Percentiles rank a stretch among this genome's conserved stretches.
Conservation (phyloP, 1,284 basidiomycete species). For the Heterobasidion parviporum region DNA sequence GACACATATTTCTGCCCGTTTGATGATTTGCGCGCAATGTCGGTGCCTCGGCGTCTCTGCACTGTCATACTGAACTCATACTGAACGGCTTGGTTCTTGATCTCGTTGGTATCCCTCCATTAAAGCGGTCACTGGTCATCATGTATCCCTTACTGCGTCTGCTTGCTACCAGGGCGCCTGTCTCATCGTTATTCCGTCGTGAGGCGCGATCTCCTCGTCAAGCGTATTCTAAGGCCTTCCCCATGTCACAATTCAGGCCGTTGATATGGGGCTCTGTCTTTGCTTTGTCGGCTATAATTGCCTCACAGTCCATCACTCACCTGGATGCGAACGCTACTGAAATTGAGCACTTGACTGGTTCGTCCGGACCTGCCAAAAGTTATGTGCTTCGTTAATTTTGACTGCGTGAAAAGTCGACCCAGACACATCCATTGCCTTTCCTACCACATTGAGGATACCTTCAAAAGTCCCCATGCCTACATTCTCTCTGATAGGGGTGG, state of each 20-base stretch:
- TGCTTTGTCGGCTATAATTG: constrained; percentile 24
- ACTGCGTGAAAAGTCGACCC: constrained; percentile 43
- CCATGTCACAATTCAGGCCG: neutral
- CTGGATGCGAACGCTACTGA: constrained; percentile 26
- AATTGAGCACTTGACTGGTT: constrained; percentile 17
- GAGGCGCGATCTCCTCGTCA: too few relatives aligned
- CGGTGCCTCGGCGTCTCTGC: too few relatives aligned
- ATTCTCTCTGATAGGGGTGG: constrained; percentile 69
- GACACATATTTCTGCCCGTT: too few relatives aligned
- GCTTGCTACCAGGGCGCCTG: too few relatives aligned
- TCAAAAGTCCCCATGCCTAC: constrained; percentile 52
- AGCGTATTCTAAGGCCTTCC: neutral
- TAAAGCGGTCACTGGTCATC: too few relatives aligned
- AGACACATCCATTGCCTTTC: constrained; percentile 66
- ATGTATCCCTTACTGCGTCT: too few relatives aligned
- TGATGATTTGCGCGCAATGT: too few relatives aligned
- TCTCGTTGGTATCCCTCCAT: too few relatives aligned
- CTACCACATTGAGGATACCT: constrained; percentile 50
- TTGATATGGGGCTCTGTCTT: constrained; percentile 25
- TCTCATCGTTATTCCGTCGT: too few relatives aligned
- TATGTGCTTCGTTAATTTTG: neutral
- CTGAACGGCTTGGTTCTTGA: too few relatives aligned
- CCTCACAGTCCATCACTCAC: constrained; percentile 22
- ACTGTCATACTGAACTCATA: too few relatives aligned
- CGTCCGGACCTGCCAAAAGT: neutral